Conservation (phyloP, 208 protist genomes). For the Acanthamoeba lenticulata region DNA sequence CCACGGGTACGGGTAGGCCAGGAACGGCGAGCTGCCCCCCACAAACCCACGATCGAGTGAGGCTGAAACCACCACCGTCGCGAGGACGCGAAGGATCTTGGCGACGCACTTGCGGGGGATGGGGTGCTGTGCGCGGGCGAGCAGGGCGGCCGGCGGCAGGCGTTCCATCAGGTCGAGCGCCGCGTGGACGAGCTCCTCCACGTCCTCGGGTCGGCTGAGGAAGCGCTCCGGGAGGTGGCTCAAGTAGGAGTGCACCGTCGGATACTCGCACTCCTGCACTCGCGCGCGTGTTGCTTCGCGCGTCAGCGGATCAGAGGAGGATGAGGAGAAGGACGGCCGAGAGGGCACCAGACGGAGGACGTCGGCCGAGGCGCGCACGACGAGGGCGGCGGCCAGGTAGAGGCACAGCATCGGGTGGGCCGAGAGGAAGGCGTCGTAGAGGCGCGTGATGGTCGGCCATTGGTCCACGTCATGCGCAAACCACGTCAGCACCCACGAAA, state of each 20-base stretch:
- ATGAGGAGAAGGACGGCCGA: background rate
- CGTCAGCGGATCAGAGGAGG: background rate
- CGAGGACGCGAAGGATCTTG: background rate
- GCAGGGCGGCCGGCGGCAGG: background rate
- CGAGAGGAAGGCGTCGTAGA: constrained; percentile 52
- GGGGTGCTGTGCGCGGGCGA: background rate
- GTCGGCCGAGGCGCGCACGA: background rate
- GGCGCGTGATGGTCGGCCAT: constrained; percentile 39
- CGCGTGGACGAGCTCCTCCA: background rate
- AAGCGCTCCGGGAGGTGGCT: background rate
- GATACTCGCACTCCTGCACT: constrained; percentile 43
- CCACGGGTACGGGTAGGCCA: constrained; percentile 10
- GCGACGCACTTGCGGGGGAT: background rate
- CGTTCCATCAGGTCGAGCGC: background rate
- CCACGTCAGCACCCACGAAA: constrained; percentile 65
- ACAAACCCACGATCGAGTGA: background rate
- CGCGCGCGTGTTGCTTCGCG: background rate
- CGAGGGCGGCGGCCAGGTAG: background rate
- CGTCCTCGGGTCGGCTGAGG: background rate
- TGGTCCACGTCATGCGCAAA: constrained; percentile 50
- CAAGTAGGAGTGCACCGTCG: constrained; percentile 27
- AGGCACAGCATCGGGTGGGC: constrained; percentile 44
- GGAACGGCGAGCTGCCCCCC: background rate
- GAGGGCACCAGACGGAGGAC: background rate
- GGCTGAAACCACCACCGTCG: background rate